Evolutionary conservation across 148 eudicot genomes (phyloP).

Genomic region (Rhododendron ovatum): DNA sequence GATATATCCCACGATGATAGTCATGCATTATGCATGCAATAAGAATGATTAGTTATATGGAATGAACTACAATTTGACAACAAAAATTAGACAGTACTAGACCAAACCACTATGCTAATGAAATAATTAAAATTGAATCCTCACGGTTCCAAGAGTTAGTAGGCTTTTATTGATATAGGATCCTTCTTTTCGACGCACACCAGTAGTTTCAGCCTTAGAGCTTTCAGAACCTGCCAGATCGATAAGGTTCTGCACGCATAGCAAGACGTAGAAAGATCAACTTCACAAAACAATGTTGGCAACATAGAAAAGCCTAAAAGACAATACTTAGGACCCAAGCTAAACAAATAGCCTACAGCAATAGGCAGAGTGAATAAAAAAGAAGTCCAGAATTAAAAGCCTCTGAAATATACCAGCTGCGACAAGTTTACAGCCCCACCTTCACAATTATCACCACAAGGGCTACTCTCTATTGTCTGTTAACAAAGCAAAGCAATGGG

Average conservation of each 20-base stretch:
- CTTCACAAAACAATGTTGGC: not conserved
- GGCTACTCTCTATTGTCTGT: slow-evolving; percentile 98
- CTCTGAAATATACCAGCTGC: slow-evolving; percentile 61
- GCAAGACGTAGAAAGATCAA: slow-evolving; percentile 23
- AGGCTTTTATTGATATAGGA: slow-evolving; percentile 94
- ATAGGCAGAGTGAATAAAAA: not conserved
- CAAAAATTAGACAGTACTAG: not conserved
- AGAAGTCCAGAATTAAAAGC: not conserved
- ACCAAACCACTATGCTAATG: slow-evolving; percentile 17
- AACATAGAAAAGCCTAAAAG: not conserved
- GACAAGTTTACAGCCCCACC: slow-evolving; percentile 90
- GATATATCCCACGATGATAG: not conserved
- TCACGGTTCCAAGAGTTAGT: slow-evolving; percentile 97
- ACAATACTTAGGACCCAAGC: not conserved
- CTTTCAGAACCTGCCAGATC: slow-evolving; percentile 99
- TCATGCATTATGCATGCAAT: not conserved
- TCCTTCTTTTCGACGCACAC: slow-evolving; percentile 93
- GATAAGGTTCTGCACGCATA: slow-evolving; percentile 91
- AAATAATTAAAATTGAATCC: slow-evolving; percentile 30
- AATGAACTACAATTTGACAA: not conserved
- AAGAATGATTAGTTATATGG: not conserved
- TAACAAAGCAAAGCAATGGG: slow-evolving; percentile 16
- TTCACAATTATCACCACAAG: slow-evolving; percentile 77
- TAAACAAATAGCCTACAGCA: not conserved
- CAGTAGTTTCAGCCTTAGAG: slow-evolving; percentile 94